Conservation (phyloP, 345 rosid genomes). For the Pseudoturritis turrita region DNA sequence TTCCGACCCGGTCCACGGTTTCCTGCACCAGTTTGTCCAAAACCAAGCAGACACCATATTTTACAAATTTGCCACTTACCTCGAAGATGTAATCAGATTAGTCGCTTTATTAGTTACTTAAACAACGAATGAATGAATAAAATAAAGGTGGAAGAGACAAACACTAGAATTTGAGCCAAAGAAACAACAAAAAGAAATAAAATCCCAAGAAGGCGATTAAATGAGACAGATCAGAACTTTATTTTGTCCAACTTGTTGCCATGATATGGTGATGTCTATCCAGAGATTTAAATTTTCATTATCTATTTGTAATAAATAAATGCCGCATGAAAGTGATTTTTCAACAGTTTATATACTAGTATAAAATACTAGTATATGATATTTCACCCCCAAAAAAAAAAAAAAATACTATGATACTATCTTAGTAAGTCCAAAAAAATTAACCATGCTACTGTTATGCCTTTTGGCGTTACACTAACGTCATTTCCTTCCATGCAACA, state of each 20-base stretch:
- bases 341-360: not conserved
- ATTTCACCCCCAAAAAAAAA: no score
- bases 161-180: not conserved
- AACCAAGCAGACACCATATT: not conserved
- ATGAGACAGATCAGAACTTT: constrained; percentile 30
- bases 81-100: not conserved
- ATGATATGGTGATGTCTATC: not conserved
- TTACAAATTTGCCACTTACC: constrained; percentile 3
- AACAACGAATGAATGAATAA: not conserved
- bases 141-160: not conserved
- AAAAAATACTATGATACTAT: no score
- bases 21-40: constrained; percentile 36
- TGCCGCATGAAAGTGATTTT: not conserved
- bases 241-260: constrained; percentile 23
- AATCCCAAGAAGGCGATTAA: constrained; percentile 1
- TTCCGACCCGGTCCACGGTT: constrained; percentile 89
- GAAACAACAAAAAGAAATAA: not conserved
- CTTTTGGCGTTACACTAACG: constrained; percentile 16
- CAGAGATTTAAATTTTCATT: not conserved
- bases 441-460: not conserved
- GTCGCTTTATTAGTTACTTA: constrained; percentile 5
- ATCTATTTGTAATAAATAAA: constrained; percentile 12
- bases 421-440: constrained; percentile 5
- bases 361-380: no score
- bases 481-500: constrained; percentile 4